phyloP scores from a whole-genome alignment of 495 filamentous ascomycete species.

The Rostrohypoxylon terebratum region DNA sequence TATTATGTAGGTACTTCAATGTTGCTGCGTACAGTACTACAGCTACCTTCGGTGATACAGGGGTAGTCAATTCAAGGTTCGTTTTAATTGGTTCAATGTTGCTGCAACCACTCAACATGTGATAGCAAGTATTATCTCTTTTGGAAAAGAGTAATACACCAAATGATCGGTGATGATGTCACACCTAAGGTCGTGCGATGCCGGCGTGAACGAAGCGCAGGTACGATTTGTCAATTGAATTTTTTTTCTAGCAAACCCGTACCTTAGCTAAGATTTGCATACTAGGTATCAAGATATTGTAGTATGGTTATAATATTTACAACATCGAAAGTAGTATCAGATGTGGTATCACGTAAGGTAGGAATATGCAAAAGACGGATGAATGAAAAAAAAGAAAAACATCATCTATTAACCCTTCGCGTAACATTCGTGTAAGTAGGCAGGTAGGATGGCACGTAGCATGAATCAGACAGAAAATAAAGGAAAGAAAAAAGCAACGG shows the following conservation, averaged over 20 bases:
- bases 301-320: neutral
- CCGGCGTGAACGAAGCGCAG: conserved; percentile 3
- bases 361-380: neutral
- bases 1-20: too few relatives aligned
- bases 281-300: neutral
- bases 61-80: conserved; percentile 14
- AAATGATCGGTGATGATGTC: conserved; percentile 38
- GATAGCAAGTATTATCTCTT: conserved; percentile 25
- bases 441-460: conserved; percentile 3
- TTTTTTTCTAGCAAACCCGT: conserved; percentile 6
- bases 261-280: neutral
- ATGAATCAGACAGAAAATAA: neutral
- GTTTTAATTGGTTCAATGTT: conserved; percentile 12
- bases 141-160: conserved; percentile 7
- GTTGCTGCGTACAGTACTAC: too few relatives aligned
- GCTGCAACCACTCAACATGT: conserved; percentile 28
- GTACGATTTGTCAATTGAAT: neutral
- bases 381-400: neutral
- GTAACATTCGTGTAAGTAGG: neutral
- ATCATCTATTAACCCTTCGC: neutral
- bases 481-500: conserved; percentile 5
- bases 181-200: conserved; percentile 25
- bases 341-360: neutral
- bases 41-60: neutral
- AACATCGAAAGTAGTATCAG: neutral